Evolutionary conservation across 805 yeast genomes (phyloP).

Genomic region (Starmerella vaccinii): DNA sequence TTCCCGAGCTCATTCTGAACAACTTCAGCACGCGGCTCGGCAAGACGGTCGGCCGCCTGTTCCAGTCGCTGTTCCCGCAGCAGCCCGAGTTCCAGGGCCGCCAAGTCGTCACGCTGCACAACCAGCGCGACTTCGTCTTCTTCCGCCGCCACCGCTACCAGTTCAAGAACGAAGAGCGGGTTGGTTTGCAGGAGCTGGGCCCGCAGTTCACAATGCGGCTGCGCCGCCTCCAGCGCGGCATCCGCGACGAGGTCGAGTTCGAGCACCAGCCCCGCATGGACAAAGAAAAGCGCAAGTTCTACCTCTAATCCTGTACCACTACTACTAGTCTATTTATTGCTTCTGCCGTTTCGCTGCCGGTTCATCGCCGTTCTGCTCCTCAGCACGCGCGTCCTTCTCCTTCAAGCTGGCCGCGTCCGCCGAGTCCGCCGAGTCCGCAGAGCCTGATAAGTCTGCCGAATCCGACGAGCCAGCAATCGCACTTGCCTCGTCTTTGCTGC

Average conservation of each 20-base stretch:
- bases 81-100: conserved; percentile 91
- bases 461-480: too few species aligned
- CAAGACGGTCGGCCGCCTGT: conserved; percentile 81
- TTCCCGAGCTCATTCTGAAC: conserved; percentile 84
- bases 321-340: not conserved
- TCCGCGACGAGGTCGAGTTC: conserved; percentile 89
- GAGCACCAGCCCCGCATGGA: conserved; percentile 96
- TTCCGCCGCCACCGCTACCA: conserved; percentile 91
- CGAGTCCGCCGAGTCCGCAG: too few species aligned
- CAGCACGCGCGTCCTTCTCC: not conserved
- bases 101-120: conserved; percentile 90
- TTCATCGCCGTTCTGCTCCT: not conserved
- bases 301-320: conserved; percentile 38
- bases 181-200: conserved; percentile 91
- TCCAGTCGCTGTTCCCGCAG: conserved; percentile 87
- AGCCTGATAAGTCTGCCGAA: too few species aligned
- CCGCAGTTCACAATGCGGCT: conserved; percentile 90
- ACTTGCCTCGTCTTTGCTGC: too few species aligned
- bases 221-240: conserved; percentile 82
- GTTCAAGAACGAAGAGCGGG: conserved; percentile 80
- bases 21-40: conserved; percentile 90
- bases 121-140: conserved; percentile 90
- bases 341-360: not conserved
- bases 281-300: conserved; percentile 85
- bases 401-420: too few species aligned